Evolutionary conservation across 345 rosid genomes (phyloP).

Genomic region (Erysimum cheiranthoides): DNA sequence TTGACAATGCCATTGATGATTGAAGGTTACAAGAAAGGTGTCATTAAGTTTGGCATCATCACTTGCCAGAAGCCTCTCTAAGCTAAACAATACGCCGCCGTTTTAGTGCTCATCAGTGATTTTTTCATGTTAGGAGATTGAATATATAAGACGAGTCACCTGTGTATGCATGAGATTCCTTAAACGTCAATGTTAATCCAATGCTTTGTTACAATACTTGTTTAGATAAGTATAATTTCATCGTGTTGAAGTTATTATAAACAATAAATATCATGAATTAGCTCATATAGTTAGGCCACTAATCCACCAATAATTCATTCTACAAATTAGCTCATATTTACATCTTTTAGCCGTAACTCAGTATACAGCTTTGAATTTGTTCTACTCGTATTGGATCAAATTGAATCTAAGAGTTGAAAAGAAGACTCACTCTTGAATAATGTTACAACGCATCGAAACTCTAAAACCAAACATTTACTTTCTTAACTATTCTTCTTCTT

Average conservation of each 20-base stretch:
- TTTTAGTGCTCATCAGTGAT: constrained; percentile 11
- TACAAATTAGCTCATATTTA: background rate
- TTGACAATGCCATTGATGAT: constrained; percentile 93
- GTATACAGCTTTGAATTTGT: background rate
- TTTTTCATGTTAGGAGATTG: constrained; percentile 1
- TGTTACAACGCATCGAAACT: constrained; percentile 4
- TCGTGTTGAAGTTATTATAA: background rate
- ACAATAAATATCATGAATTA: background rate
- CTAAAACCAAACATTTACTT: background rate
- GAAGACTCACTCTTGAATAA: background rate
- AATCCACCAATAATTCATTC: too few species aligned
- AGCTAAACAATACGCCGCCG: background rate
- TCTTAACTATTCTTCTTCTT: constrained; percentile 45
- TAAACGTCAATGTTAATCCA: background rate
- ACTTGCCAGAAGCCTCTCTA: constrained; percentile 72
- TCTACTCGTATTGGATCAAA: background rate
- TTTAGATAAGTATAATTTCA: background rate
- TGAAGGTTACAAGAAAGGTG: constrained; percentile 80
- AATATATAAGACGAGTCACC: constrained; percentile 23
- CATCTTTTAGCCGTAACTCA: background rate
- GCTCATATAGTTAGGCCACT: too few species aligned
- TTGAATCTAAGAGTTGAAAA: background rate
- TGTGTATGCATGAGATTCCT: constrained; percentile 8
- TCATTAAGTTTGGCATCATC: constrained; percentile 79
- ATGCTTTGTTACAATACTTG: background rate